Percentiles rank a stretch among this genome's conserved stretches.
These are phyloP conservation scores for Hypoxylon sp. DNA, from an alignment of 2,329 filamentous ascomycete genomes.

Conservation along the genomic window DNA sequence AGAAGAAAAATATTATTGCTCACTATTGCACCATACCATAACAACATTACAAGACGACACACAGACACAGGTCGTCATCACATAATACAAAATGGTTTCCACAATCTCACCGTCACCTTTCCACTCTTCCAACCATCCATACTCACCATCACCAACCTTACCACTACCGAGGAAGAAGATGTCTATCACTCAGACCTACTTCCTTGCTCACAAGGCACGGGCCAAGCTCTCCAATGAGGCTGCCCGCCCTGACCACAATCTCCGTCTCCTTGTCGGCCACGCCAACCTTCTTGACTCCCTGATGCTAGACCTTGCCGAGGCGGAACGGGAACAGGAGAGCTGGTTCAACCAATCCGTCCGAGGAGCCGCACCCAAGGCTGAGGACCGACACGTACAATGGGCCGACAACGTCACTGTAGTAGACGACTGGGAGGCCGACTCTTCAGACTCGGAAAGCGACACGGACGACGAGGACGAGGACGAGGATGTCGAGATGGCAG, in stretches of 20 bases:
- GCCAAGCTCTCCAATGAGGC: constrained; percentile 96
- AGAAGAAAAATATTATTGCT: constrained; percentile 44
- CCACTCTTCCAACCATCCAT: constrained; percentile 50
- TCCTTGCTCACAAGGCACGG: constrained; percentile 94
- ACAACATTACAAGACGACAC: constrained; percentile 46
- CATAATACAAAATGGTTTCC: constrained; percentile 54
- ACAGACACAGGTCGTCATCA: constrained; percentile 40
- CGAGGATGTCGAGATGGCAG: constrained; percentile 69
- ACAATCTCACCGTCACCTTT: constrained; percentile 47
- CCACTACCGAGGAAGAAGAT: constrained; percentile 80
- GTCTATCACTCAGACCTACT: constrained; percentile 99
- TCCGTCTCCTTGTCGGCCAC: constrained; percentile 94
- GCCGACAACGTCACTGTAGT: constrained; percentile 82
- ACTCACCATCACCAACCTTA: constrained; percentile 53
- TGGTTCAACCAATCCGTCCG: constrained; percentile 98
- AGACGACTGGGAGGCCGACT: constrained; percentile 76
- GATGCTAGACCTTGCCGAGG: constrained; percentile 92
- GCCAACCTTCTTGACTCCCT: constrained; percentile 97
- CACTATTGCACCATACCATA: constrained; percentile 51
- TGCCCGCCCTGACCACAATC: constrained; percentile 90
- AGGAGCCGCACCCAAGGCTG: constrained; percentile 70
- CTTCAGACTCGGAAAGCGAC: constrained; percentile 65
- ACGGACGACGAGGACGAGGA: constrained; percentile 68
- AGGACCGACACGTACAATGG: constrained; percentile 87
- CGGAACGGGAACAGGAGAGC: constrained; percentile 93